Evolutionary conservation across 1,284 basidiomycete species (phyloP), one percentile per base, ranked within the genome.

Genomic region (Lentinus polychrous): DNA sequence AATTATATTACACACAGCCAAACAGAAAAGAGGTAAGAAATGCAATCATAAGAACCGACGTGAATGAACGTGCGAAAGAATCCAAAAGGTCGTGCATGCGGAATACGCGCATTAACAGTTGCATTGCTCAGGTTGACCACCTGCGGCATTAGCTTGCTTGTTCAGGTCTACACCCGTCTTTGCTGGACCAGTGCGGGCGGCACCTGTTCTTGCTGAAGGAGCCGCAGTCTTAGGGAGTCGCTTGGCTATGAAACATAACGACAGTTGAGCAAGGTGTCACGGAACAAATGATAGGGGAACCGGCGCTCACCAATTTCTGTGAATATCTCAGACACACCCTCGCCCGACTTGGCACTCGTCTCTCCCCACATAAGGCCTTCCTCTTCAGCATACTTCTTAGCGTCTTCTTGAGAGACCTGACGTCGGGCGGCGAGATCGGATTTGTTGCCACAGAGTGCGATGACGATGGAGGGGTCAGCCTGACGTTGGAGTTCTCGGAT

Each of bases 361-460:
- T 98, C 94, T 49, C 84, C 82, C 86, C 95, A 98, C 79, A 98
- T 86, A 49, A 98, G 69, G 24, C 90, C 91, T 69, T 98, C 94
- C 65, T 96, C 93, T 51, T 94, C 81, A 0, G 95, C 95, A 61
- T 92, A 97, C 68, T 89, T 87, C 75, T 93, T 83, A 4, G 91
- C 95, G 60, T 94, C 83, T 60, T 92, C 88, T 57, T 86, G 75
- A 11, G 83, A 73, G 11, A 93, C 86, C 63, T 90, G 86, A 62
- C 93, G 81, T 53, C 87, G 80, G 8, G 83, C 84, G 34, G 82
- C 78, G 43, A 98, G 72, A 68, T 98, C 94, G 12, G 83, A 71
- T 73, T 98, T 98, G 78, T 98, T 98, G 46, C 94, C 94, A 50
- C 94, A 95, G 22, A 98, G 81, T 39, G 94, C 91, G 63, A 96